Evolutionary conservation across 257 asterid genomes (phyloP), one percentile per base, ranked within the genome.

Genomic region (Haberlea rhodopensis): DNA sequence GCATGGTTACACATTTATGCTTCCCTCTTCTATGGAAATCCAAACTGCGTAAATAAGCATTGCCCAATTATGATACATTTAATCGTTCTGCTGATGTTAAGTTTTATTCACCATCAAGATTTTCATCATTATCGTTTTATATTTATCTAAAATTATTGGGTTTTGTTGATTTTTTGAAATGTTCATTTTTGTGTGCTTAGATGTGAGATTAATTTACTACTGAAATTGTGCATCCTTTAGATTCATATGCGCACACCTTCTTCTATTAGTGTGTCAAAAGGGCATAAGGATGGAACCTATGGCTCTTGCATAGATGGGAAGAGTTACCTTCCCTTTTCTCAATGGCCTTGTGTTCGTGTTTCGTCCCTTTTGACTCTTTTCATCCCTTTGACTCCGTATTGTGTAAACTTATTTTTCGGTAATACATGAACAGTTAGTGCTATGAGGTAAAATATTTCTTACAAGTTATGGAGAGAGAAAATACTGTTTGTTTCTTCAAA

Each of bases 381-480:
- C 5, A 1, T 37, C n/a, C 5, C 46, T 37, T 37, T 3, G 15
- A n/a, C 1, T 24, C 58, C 56, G 10, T 49, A 26, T 45, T 48
- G 7, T 48, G 7, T 13, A n/a, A n/a, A n/a, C 52, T 46, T 16
- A 10, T 15, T 51, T n/a, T 60, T 34, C 11, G n/a, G 19, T 25
- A 21, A 20, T 20, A 18, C 40, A 20, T 23, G 20, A 34, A 26
- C 46, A 37, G 46, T 37, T 37, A 37, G 46, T 59, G 60, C 28
- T 53, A 10, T 46, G 27, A 3, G n/a, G 24, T 23, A 20, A 21
- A 9, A 2, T n/a, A 23, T 20, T 37, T 62, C 60, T 60, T 21
- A 18, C 61, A 28, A 32, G 23, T 53, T 70, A 21, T 37, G 60
- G 57, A n/a, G 22, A 31, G 15, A n/a, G n/a, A n/a, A n/a, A n/a